A percentile compares a stretch with the other conserved stretches of the same genome.
Conservation (phyloP, 305 asterid genomes). For the Fraxinus xanthoxyloides region DNA sequence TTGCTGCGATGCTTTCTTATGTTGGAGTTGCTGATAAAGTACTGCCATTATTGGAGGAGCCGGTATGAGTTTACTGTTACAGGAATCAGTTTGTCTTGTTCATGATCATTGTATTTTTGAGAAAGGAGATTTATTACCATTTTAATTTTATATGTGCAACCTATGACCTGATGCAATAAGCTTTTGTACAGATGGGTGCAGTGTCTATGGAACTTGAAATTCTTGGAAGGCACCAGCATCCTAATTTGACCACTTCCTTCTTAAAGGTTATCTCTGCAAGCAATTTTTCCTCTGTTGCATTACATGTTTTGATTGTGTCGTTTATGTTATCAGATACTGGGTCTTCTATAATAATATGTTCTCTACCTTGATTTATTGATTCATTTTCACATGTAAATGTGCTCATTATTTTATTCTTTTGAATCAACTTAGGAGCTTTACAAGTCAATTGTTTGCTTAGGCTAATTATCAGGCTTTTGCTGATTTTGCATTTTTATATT, state of each 20-base stretch:
- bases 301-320: constrained; percentile 4
- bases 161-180: constrained; percentile 26
- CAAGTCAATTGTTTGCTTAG: neutral
- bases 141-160: constrained; percentile 13
- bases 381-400: neutral
- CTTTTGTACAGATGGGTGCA: constrained; percentile 76
- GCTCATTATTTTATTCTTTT: neutral
- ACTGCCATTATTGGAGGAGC: constrained; percentile 93
- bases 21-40: constrained; percentile 83
- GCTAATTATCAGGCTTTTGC: neutral
- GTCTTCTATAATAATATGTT: neutral
- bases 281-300: constrained; percentile 14
- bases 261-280: constrained; percentile 58
- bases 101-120: constrained; percentile 2
- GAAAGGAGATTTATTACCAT: constrained; percentile 1
- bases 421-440: constrained; percentile 1
- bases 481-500: neutral
- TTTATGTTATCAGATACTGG: neutral
- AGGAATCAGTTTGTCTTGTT: constrained; percentile 11
- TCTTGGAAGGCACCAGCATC: constrained; percentile 90
- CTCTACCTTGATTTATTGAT: neutral
- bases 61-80: constrained; percentile 50
- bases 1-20: constrained; percentile 87
- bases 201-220: constrained; percentile 92
- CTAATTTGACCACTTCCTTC: constrained; percentile 81